These are phyloP conservation scores for Lanmaoa pseudosensibilis DNA, from an alignment of 768 basidiomycete genomes.

Conservation along the genomic window DNA sequence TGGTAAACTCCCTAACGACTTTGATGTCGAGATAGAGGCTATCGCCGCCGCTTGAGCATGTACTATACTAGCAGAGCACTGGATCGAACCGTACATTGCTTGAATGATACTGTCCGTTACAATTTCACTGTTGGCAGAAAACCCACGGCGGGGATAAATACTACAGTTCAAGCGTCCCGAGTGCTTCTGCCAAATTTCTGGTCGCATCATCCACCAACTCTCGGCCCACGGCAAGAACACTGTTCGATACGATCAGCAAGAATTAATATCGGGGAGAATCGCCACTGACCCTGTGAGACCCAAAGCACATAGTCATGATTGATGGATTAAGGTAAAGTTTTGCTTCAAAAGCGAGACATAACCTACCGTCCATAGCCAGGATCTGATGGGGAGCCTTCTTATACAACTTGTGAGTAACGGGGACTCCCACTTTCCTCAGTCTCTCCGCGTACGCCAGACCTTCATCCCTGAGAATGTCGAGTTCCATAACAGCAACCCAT, in stretches of 20 bases:
- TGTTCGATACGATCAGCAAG: constrained; percentile 22
- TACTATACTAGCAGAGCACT: background rate
- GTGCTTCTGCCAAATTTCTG: constrained; percentile 33
- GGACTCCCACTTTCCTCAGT: constrained; percentile 52
- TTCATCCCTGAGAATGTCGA: constrained; percentile 71
- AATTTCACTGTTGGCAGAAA: background rate
- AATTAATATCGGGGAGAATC: background rate
- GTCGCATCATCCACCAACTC: constrained; percentile 41
- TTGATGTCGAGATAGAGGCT: constrained; percentile 72
- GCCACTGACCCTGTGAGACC: constrained; percentile 23
- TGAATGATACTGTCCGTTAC: background rate
- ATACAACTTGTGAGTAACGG: constrained; percentile 57
- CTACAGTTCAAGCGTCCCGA: constrained; percentile 21
- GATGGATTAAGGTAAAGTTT: background rate
- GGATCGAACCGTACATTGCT: background rate
- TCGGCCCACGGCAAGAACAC: constrained; percentile 39
- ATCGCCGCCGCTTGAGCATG: constrained; percentile 44
- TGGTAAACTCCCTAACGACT: constrained; percentile 64
- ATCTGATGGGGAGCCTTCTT: constrained; percentile 68
- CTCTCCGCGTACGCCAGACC: constrained; percentile 64
- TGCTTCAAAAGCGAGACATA: background rate
- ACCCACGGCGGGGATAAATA: background rate
- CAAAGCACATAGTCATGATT: background rate
- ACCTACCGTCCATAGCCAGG: constrained; percentile 73
- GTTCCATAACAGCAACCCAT: constrained; percentile 66